Evolutionary conservation across 2,329 filamentous ascomycete genomes (phyloP).

Genomic region (Penicillium sp.): DNA sequence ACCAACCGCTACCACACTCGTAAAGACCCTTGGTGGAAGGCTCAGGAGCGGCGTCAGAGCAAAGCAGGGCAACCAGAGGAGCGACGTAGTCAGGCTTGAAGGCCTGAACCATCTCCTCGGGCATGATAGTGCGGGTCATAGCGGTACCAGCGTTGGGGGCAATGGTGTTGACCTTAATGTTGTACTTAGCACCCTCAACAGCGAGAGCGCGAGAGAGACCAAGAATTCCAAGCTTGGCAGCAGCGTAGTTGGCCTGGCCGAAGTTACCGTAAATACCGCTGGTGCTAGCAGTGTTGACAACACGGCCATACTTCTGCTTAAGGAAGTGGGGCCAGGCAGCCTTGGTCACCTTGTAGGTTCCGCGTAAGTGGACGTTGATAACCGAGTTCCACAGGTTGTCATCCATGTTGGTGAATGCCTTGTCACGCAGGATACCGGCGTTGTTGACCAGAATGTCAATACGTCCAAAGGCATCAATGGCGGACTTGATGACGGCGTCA

Average conservation of each 20-base stretch:
- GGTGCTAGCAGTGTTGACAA: conserved; percentile 95
- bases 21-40: conserved; percentile 83
- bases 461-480: conserved; percentile 90
- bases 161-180: conserved; percentile 97
- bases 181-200: conserved; percentile 92
- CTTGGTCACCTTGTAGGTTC: conserved; percentile 96
- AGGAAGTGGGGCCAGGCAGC: conserved; percentile 97
- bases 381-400: conserved; percentile 92
- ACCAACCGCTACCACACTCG: conserved; percentile 94
- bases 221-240: conserved; percentile 88
- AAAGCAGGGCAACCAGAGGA: conserved; percentile 84
- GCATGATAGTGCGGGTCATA: conserved; percentile 92
- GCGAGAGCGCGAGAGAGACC: conserved; percentile 93
- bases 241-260: conserved; percentile 95
- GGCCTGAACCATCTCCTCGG: conserved; percentile 95
- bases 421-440: conserved; percentile 94
- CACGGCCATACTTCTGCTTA: conserved; percentile 97
- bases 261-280: conserved; percentile 99
- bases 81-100: conserved; percentile 99
- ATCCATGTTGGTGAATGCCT: conserved; percentile 97
- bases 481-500: conserved; percentile 84
- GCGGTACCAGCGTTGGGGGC: conserved; percentile 94
- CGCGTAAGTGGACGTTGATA: conserved; percentile 85
- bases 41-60: conserved; percentile 80
- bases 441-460: conserved; percentile 98